Evolutionary conservation across 225 moss, liverwort and hornwort species (phyloP), one percentile per base, ranked within the genome.

Genomic region (Asterella californica): DNA sequence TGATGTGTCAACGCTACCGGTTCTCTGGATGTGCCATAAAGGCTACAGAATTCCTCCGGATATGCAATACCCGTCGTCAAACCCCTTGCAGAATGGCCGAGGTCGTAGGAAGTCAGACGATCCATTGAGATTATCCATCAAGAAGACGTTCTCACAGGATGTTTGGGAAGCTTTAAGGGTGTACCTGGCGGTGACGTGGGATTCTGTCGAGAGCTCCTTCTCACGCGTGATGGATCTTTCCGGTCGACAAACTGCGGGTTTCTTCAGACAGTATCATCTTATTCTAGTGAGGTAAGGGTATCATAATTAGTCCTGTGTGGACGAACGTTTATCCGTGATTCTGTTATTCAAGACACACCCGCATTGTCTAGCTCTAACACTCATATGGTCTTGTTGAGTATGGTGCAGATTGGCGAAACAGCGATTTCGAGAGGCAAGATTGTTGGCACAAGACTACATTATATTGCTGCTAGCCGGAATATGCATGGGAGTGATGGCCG

Each of bases 11-110:
- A 88, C 84, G 34, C 83, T 96, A 79, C 96, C 96, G 15, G 84
- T 94, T 67, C 83, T 90, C 75, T 96, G 96, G 96, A 94, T 96
- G 90, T 85, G 90, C 73, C 86, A 91, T 81, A 91, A 94, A 25
- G 91, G 92, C 72, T 88, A 90, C 82, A 88, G 79, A 36, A 93
- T 96, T 14, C 96, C 96, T 34, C 73, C 84, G 5, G 94, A 96
- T 64, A 75, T 96, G 78, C 79, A 83, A 69, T 79, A 81, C 75
- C 82, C 85, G 54, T 80, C 87, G 0, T 84, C 83, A 19, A 86
- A 81, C 38, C 57, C 70, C 22, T 18, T 34, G 54, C 18, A 19
- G 14, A 79, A 82, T 24, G 86, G 84, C 37, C 49, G 70, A 81
- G 54, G 21, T 45, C 80, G 70, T 15, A 83, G 75, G 76, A 72